Evolutionary conservation across 306 rosid species (phyloP), one percentile per base, ranked within the genome.

Genomic region (Rosa persica): DNA sequence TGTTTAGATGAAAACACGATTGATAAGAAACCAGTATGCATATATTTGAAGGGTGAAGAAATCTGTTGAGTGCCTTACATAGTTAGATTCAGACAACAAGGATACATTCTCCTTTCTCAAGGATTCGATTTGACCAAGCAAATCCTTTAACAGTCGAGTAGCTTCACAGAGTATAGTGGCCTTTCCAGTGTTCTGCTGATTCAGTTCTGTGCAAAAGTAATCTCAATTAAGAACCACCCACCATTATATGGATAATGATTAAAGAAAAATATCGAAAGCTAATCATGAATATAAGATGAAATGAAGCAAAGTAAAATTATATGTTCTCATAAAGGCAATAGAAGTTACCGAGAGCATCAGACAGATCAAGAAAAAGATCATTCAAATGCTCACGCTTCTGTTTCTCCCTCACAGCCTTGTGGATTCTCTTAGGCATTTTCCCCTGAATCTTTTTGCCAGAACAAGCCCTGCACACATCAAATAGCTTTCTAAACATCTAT

Each of bases 401-500:
- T 84, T 87, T 95, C 91, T 95, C 99, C 89, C 94, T 90, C 89
- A 89, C 98, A 23, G 99, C 87, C 90, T 95, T 95, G 85, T 87
- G 96, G 79, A 93, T 81, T 81, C 96, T 89, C 80, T 81, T 93
- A 12, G 98, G 98, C 51, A 81, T 83, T 86, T 89, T 95, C 84
- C 51, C 85, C 81, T 68, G 84, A 61, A 67, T 89, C 83, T 72
- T 89, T 81, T 80, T 88, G 30, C 88, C 73, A 67, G 85, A 36
- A 82, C 78, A 70, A 68, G 77, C 85, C 85, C 99, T 95, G 90
- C 74, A 80, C 69, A 80, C 62, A 83, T 79, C 75, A 78, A 78
- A 83, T 68, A 80, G 70, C 51, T 72, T 58, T n/a, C 30, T 80
- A 61, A 85, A 73, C 72, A 73, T 39, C 67, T 43, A 77, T 30